Evolutionary conservation across 192 early-diverging fungal genomes (phyloP), one percentile per base, ranked within the genome.

Genomic region (Diversispora epigaea): DNA sequence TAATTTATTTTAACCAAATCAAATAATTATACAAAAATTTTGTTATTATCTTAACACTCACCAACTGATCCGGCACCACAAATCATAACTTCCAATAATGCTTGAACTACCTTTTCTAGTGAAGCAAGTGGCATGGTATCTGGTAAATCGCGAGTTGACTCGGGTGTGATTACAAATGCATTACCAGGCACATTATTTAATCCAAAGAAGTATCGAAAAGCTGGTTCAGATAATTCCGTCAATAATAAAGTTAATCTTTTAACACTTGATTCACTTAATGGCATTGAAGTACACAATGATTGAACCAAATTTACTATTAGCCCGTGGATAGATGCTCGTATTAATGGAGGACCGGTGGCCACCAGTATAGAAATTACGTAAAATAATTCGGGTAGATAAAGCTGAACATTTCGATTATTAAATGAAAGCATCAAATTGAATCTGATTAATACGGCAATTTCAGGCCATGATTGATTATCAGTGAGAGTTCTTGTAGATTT

Each of bases 251-350:
- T 79, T 25, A 94, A 75, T 62, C 85, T 86, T n/a, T 82, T 78
- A 17, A 86, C 69, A 47, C 86, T 88, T 32, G 76, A 81, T 65
- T 87, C 86, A 39, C 84, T 84, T 39, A 91, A 74, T 17, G 85
- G 82, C 32, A 89, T 86, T 1, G 88, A 71, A 2, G 91, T 92
- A 15, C 84, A 89, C 56, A 97, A 76, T 2, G 91, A 89, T 78
- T 97, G 96, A 14, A 98, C 89, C 43, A 95, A 85, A 70, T 98
- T 96, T 72, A 96, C 89, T 4, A 95, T 93, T 49, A 96, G 88
- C n/a, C 95, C 95, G 76, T 98, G 95, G 11, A 97, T 88, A n/a
- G 94, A 91, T 0, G 91, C 85, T 6, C 95, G 89, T 64, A 97
- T 92, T 32, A 94, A 74, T 5, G 94, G 91, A 0, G 93, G 88